Evolutionary conservation across 768 basidiomycete species (phyloP).

Genomic region (Lactifluus piperatus): DNA sequence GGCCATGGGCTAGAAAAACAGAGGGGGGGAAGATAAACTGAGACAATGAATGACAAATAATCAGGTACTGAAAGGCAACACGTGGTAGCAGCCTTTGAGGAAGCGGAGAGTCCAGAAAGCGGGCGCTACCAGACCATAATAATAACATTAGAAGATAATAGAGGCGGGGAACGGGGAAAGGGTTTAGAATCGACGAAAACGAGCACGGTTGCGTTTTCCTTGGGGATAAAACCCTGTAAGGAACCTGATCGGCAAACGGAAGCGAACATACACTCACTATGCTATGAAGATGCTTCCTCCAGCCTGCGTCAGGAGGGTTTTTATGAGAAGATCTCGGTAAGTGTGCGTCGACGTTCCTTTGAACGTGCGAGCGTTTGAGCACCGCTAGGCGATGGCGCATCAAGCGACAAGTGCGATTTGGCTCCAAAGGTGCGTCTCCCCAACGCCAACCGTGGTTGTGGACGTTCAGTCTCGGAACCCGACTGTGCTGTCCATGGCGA

Average conservation of each 20-base stretch:
- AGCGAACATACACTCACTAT: conserved; percentile 1
- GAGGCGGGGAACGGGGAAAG: neutral
- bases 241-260: neutral
- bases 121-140: conserved; percentile 7
- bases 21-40: conserved; percentile 9
- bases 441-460: conserved; percentile 27
- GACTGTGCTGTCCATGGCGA: conserved; percentile 31
- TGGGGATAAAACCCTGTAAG: neutral
- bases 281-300: no score
- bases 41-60: neutral
- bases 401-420: conserved; percentile 40
- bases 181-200: neutral
- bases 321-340: conserved; percentile 40
- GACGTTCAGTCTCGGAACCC: conserved; percentile 45
- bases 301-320: neutral
- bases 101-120: conserved; percentile 10
- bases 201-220: neutral
- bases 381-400: conserved; percentile 26
- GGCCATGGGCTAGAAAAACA: conserved; percentile 11
- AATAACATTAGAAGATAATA: conserved; percentile 19
- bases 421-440: conserved; percentile 31
- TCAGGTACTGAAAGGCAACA: neutral
- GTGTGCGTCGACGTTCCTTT: conserved; percentile 40
- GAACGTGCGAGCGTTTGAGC: conserved; percentile 30
- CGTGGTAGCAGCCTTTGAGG: conserved; percentile 1